A percentile compares a stretch with the other conserved stretches of the same genome.
These are phyloP conservation scores for Ascochyta fabae DNA, from an alignment of 2,329 filamentous ascomycete species.

Conservation along the genomic window DNA sequence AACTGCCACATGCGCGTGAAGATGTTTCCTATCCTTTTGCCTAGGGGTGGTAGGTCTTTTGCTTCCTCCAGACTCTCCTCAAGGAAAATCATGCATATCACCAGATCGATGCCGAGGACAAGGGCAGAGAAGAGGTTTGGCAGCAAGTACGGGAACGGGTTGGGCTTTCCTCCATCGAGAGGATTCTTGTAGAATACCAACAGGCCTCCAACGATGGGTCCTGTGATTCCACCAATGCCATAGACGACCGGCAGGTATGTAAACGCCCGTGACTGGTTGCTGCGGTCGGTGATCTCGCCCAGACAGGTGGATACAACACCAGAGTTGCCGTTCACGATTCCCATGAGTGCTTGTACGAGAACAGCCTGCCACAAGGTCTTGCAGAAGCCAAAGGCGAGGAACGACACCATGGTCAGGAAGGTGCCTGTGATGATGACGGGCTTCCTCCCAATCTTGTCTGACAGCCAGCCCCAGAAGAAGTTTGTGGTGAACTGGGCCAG, in stretches of 20 bases:
- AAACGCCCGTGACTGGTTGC: conserved; percentile 92
- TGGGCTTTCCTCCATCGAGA: conserved; percentile 57
- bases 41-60: conserved; percentile 65
- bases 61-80: conserved; percentile 83
- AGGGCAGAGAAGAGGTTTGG: conserved; percentile 82
- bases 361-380: conserved; percentile 82
- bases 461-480: conserved; percentile 87
- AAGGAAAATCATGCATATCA: conserved; percentile 79
- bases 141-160: conserved; percentile 78
- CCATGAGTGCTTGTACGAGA: conserved; percentile 87
- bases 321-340: conserved; percentile 91
- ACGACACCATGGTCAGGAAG: conserved; percentile 79
- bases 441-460: conserved; percentile 79
- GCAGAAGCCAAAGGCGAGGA: conserved; percentile 87
- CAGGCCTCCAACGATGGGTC: conserved; percentile 87
- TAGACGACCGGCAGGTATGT: conserved; percentile 97
- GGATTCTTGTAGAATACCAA: conserved; percentile 71
- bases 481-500: conserved; percentile 92
- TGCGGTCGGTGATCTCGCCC: conserved; percentile 92
- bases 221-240: conserved; percentile 89
- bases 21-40: conserved; percentile 63
- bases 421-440: conserved; percentile 84
- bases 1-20: conserved; percentile 77
- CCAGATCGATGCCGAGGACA: conserved; percentile 74
- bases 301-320: conserved; percentile 92